These are phyloP conservation scores for Hymenochaete sp. DNA, from an alignment of 1,284 basidiomycete genomes.

Conservation along the genomic window DNA sequence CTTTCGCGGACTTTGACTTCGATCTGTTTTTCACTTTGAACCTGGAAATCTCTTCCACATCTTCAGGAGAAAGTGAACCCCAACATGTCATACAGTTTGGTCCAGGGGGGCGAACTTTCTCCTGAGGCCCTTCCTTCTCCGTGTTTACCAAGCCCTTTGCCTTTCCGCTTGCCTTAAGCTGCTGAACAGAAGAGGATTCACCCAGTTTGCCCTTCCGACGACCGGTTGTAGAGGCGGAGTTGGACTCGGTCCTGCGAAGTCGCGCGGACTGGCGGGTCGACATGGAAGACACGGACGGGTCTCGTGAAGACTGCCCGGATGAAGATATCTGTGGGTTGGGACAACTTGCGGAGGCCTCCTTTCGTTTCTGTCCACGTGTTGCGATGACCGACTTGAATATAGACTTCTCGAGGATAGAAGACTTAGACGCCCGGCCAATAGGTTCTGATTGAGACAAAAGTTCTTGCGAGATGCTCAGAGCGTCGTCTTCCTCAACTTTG, in stretches of 20 bases:
- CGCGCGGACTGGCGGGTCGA: too few species aligned
- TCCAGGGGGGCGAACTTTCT: constrained; percentile 23
- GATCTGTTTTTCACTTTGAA: constrained; percentile 40
- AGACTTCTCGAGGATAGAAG: constrained; percentile 21
- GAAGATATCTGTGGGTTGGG: constrained; percentile 4
- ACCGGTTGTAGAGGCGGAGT: too few species aligned
- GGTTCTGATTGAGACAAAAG: background rate
- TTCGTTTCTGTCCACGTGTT: constrained; percentile 49
- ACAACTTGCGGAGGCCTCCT: constrained; percentile 23
- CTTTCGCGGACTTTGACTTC: constrained; percentile 34
- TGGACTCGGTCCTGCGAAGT: constrained; percentile 3
- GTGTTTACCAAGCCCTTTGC: constrained; percentile 18
- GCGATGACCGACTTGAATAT: constrained; percentile 40
- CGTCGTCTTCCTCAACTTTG: constrained; percentile 42
- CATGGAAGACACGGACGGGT: too few species aligned
- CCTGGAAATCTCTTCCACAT: constrained; percentile 28
- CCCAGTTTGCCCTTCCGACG: background rate
- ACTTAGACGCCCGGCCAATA: constrained; percentile 10
- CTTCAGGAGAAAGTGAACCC: constrained; percentile 19
- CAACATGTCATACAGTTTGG: constrained; percentile 23
- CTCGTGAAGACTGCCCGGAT: background rate
- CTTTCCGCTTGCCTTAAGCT: background rate
- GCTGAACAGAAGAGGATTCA: background rate
- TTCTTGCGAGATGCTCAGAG: constrained; percentile 39
- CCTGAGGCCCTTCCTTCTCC: constrained; percentile 17